These are phyloP conservation scores for Trypanosoma cruzi DNA, from an alignment of 208 protist species.

Conservation along the genomic window DNA sequence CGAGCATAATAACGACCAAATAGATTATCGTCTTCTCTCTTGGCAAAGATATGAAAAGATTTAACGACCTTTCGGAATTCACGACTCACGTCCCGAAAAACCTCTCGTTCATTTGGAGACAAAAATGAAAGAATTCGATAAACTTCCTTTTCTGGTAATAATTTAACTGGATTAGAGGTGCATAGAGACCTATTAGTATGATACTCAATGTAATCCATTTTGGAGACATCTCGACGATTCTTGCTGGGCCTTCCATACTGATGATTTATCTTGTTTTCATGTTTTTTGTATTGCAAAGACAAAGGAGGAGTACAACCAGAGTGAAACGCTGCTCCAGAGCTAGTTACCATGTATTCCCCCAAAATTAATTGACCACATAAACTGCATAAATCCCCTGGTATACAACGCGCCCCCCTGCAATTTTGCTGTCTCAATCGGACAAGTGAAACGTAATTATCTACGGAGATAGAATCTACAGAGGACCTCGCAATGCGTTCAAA, in stretches of 20 bases:
- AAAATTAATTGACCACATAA: slow-evolving; percentile 20
- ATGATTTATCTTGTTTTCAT: not conserved
- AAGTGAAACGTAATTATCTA: slow-evolving; percentile 22
- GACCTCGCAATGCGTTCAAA: slow-evolving; percentile 17
- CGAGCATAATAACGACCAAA: slow-evolving; percentile 17
- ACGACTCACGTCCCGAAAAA: slow-evolving; percentile 22
- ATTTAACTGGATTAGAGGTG: slow-evolving; percentile 15
- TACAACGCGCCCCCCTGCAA: slow-evolving; percentile 10
- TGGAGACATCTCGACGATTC: not conserved
- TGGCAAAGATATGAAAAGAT: slow-evolving; percentile 26
- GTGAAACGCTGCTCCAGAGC: slow-evolving; percentile 23
- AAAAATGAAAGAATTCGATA: slow-evolving; percentile 24
- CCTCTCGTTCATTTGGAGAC: slow-evolving; percentile 4
- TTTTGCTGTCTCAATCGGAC: slow-evolving; percentile 2
- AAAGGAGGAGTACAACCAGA: slow-evolving; percentile 1
- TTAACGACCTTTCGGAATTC: slow-evolving; percentile 18
- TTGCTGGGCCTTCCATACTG: not conserved
- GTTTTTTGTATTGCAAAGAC: not conserved
- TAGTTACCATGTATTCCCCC: slow-evolving; percentile 13
- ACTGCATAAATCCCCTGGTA: slow-evolving; percentile 14
- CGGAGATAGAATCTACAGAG: slow-evolving; percentile 18
- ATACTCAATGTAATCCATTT: slow-evolving; percentile 28
- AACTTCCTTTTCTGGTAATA: slow-evolving; percentile 16
- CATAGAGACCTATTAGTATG: slow-evolving; percentile 9
- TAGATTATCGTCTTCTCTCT: slow-evolving; percentile 22